A percentile compares a stretch with the other conserved stretches of the same genome.
These are phyloP conservation scores for Chionographis japonica DNA, from an alignment of 106 monocot species.

Conservation along the genomic window DNA sequence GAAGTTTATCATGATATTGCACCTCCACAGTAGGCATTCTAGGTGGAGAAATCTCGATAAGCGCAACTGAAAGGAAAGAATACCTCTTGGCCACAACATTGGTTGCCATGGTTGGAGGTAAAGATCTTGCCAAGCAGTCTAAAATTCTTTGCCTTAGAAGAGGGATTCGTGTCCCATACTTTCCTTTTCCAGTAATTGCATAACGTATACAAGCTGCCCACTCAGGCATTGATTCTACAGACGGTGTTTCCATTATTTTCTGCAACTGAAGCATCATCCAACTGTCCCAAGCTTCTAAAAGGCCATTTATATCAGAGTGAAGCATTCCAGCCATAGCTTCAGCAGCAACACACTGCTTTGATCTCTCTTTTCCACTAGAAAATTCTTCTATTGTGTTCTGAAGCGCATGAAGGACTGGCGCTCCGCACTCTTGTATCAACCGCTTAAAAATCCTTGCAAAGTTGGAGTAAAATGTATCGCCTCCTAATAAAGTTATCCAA, in stretches of 20 bases:
- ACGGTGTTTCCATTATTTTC: constrained; percentile 68
- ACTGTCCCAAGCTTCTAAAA: constrained; percentile 65
- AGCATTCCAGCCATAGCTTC: constrained; percentile 90
- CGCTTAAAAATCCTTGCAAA: constrained; percentile 91
- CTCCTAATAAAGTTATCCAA: constrained; percentile 73
- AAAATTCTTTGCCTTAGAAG: constrained; percentile 71
- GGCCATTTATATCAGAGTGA: constrained; percentile 79
- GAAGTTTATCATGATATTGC: constrained; percentile 58
- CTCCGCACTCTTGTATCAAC: constrained; percentile 83
- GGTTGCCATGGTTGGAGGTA: constrained; percentile 54
- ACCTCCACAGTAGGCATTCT: constrained; percentile 60
- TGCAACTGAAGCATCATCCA: constrained; percentile 73
- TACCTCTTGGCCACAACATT: constrained; percentile 86
- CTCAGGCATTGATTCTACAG: constrained; percentile 85
- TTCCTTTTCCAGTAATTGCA: constrained; percentile 98
- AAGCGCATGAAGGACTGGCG: constrained; percentile 49
- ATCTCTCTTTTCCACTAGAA: constrained; percentile 74
- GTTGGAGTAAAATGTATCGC: constrained; percentile 76
- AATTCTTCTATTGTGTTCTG: constrained; percentile 55
- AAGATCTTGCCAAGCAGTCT: constrained; percentile 59
- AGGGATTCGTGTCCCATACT: constrained; percentile 66
- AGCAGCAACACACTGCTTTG: constrained; percentile 96
- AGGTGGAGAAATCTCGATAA: constrained; percentile 74
- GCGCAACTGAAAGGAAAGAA: constrained; percentile 63
- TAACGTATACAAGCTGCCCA: constrained; percentile 97